Base-by-base conservation (phyloP, 257 asterid species). In the Primulina tabacum region DNA sequence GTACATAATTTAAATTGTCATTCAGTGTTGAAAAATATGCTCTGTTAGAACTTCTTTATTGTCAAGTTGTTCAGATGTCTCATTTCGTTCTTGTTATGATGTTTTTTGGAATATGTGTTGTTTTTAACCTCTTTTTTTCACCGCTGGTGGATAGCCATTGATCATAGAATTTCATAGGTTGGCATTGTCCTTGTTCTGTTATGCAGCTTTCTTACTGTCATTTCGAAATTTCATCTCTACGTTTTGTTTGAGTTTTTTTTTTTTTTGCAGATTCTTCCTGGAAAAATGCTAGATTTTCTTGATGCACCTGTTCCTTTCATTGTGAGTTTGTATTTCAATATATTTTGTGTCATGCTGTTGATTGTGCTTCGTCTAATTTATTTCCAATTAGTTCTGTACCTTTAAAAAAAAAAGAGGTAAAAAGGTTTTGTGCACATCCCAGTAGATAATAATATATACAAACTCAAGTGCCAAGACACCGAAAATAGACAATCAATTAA, bases 271-370 rank as follows among this genome's bases (percentile, higher is more conserved):
- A 82, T 90, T 83, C 87, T 92, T 70, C 98, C 98, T 21, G 93
- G 75, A 65, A 90, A 80, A 85, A 90, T 92, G 98, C 84, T 90
- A 29, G 98, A 90, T 80, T 92, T 92, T 75, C 82, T 92, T 67
- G 98, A 92, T 77, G 98, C 98, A 72, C 98, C 98, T 10, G 98
- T 92, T 82, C 98, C 98, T 73, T 92, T 85, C 82, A 81, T 92
- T 67, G 98, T 90, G 84, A 92, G 97, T 79, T 75, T 65, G 7
- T 62, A 20, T 40, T 35, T 29, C 17, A 62, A 38, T 60, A 29
- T 11, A 34, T 11, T 56, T 30, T 37, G 64, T 62, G 75, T 17
- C 58, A 12, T 57, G 34, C 53, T 18, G 11, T 8, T 37, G 7
- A 47, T 47, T 47, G 56, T 47, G 56, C 16, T 16, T 47, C 20